Base-by-base conservation (phyloP, 805 yeast genomes). In the Saccharomycopsis vini region DNA sequence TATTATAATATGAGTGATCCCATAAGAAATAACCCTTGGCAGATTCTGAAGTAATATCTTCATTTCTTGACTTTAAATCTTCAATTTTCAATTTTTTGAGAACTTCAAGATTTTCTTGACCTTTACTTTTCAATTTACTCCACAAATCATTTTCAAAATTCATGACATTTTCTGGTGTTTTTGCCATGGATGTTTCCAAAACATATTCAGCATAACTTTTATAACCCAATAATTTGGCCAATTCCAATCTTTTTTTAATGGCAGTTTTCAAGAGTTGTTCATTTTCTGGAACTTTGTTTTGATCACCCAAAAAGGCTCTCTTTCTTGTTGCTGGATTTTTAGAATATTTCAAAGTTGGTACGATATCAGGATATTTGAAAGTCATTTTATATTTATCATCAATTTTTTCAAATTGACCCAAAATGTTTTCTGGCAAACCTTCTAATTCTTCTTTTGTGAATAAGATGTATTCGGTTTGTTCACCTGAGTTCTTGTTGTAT, bases 141-240 rank as follows among this genome's bases (percentile, higher is more conserved):
- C 69, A 71, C 55, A 86, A 68, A 56, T 83, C 89, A 21, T 66
- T 56, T 52, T 86, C 69, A 55, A 86, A 86, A 29, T 61, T 56
- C 53, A 72, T 56, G 18, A 84, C 95, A 20, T 64, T 73, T 37
- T 68, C 66, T 34, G 80, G 75, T 22, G 66, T 69, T 56, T 85
- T 81, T 34, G 95, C 95, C 89, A 86, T 81, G 58, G 87, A 73
- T 43, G 77, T 81, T 50, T 85, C 90, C 51, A 86, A 67, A 28
- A 78, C 73, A 56, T 72, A 84, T 43, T 79, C 81, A 1, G 92
- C 77, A 60, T 73, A 86, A 44, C 74, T 75, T 6, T 70, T 60
- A 61, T 81, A 86, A 18, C 88, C 92, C 54, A 85, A 65, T 5
- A 73, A 46, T 36, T 70, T 56, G 2, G 94, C 87, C 44, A 80